phyloP scores from a whole-genome alignment of 768 basidiomycete genomes.

The Chiua virens region DNA sequence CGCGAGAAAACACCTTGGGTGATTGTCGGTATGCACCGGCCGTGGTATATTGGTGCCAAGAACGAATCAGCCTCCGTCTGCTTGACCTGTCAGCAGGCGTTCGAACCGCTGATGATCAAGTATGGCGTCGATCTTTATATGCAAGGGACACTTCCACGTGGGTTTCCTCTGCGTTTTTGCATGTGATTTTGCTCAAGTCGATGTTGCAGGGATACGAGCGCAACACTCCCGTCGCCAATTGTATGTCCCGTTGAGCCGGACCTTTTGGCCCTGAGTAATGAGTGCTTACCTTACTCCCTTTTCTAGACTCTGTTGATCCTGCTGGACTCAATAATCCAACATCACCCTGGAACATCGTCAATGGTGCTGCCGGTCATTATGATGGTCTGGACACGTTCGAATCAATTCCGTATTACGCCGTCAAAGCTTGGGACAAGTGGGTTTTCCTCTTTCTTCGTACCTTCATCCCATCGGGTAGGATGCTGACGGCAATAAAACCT shows the following conservation, averaged over 20 bases:
- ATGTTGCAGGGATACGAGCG: slow-evolving; percentile 22
- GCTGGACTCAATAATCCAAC: slow-evolving; percentile 23
- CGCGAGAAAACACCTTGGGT: slow-evolving; percentile 26
- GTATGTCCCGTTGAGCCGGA: slow-evolving; percentile 5
- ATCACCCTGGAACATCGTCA: slow-evolving; percentile 29
- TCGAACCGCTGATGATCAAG: slow-evolving; percentile 31
- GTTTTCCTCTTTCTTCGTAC: not conserved
- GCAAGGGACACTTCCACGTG: slow-evolving; percentile 29
- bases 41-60: slow-evolving; percentile 22
- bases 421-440: slow-evolving; percentile 11
- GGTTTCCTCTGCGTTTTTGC: not conserved
- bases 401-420: slow-evolving; percentile 1
- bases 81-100: slow-evolving; percentile 23
- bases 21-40: slow-evolving; percentile 26
- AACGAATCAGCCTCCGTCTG: slow-evolving; percentile 11
- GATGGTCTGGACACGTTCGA: slow-evolving; percentile 23
- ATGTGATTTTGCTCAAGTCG: not conserved
- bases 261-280: no score
- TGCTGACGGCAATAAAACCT: not conserved
- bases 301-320: slow-evolving; percentile 18
- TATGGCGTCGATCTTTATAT: slow-evolving; percentile 29
- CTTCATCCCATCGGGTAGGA: not conserved
- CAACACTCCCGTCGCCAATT: slow-evolving; percentile 25
- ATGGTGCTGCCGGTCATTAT: slow-evolving; percentile 28
- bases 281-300: not conserved